Evolutionary conservation across 202 grass and related monocot genomes (phyloP), one percentile per base, ranked within the genome.

Genomic region (Digitaria exilis): DNA sequence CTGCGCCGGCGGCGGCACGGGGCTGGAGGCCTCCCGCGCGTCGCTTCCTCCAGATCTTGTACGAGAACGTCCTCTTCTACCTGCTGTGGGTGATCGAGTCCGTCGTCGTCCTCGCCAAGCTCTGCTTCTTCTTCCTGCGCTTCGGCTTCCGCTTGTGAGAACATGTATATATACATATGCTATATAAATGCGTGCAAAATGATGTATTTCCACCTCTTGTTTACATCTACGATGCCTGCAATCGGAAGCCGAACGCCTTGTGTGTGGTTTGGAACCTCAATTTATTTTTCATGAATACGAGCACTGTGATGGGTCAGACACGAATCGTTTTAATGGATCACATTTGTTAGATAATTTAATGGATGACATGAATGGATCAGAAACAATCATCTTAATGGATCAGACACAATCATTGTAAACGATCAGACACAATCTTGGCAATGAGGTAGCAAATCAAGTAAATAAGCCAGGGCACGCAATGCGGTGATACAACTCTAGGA

Each of bases 61-160:
- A 89, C 78, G 64, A 87, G 63, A 57, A 68, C 34, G 50, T 86
- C 6, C 21, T 76, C 21, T 92, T 87, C 80, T 8, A 84, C 50
- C 37, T 87, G 68, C 76, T 89, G 63, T 87, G 87, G 87, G 65
- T 87, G 63, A 22, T 85, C 59, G 87, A 92, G 81, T 77, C 80
- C 30, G 18, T 87, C 65, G 44, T 81, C 84, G 87, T 92, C 71
- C 63, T 92, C 39, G 18, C 77, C 76, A 84, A 30, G 49, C 80
- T 92, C 65, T 87, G 87, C 81, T 89, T 82, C 90, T 92, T 92
- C 87, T 89, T 87, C 81, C 81, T 87, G 30, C 87, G 87, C 6
- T 92, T 89, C 24, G 90, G 90, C 0, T 92, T 89, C 58, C 80
- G 84, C 10, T 34, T 92, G 46, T 92, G 80, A 79, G 2, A 41